Evolutionary conservation across 257 asterid genomes (phyloP), one percentile per base, ranked within the genome.

Genomic region (Solanum peruvianum): DNA sequence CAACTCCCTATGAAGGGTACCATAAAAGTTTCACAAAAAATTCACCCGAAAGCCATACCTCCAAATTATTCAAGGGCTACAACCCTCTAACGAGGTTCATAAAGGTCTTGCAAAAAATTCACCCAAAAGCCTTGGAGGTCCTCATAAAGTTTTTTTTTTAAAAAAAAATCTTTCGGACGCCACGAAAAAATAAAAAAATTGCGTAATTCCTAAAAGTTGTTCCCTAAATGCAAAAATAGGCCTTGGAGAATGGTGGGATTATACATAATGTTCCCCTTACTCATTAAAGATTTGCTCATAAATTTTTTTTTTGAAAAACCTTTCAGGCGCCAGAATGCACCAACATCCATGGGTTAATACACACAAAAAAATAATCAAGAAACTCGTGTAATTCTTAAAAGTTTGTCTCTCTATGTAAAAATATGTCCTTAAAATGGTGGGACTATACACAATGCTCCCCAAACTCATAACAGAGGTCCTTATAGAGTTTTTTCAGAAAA

Each of bases 131-230:
- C 4, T 20, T 0, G 0, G 11, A 56, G 64, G 64, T 56, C 2
- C 64, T 20, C 11, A 56, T 56, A 56, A 56, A 20, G 4, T 18
- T 56, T 7, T 56, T 56, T 18, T 4, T 56, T 56, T 18, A 2
- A 2, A 52, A 0, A 0, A 56, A 56, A 56, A 56, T 56, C 11
- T 56, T 56, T 0, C 3, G 1, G 4, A 56, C 0, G n/a, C 25
- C 1, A 58, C 6, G 2, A 58, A 58, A 58, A 58, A 58, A 0
- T 4, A 20, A 58, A 11, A 58, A 58, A 58, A 1, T 20, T 0
- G 25, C 0, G 1, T 8, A 21, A 58, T 56, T 56, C 12, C 27
- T 58, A 8, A 8, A 56, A 58, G 12, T 0, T 56, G 11, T 56
- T 11, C 5, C 66, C 25, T 58, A 58, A 58, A 58, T 21, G 0